phyloP scores from a whole-genome alignment of 176 grass and related monocot genomes.

The Oryza officinalis region DNA sequence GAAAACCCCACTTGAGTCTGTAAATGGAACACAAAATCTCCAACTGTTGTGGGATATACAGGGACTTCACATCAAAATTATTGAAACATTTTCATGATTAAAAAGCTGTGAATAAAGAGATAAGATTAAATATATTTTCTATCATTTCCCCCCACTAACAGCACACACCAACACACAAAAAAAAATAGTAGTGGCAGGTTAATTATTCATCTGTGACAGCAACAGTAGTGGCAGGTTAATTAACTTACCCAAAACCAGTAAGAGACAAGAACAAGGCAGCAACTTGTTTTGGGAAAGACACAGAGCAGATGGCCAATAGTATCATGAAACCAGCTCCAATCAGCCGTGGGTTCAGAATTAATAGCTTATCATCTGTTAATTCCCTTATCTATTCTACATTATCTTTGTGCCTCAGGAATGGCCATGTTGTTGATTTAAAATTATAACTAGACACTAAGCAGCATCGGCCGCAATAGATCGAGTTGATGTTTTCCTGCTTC shows the following conservation, averaged over 20 bases:
- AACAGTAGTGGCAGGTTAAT: not conserved
- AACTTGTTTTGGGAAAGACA: constrained; percentile 9
- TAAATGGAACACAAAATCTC: constrained; percentile 1
- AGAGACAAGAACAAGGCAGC: constrained; percentile 20
- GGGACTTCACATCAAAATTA: constrained; percentile 4
- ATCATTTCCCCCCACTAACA: not conserved
- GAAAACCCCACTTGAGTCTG: not conserved
- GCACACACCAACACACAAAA: not conserved
- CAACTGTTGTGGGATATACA: not conserved
- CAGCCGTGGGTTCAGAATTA: constrained; percentile 13
- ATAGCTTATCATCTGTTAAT: constrained; percentile 18
- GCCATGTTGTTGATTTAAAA: not conserved
- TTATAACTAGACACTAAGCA: not conserved
- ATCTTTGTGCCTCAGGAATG: constrained; percentile 3
- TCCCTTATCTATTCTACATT: constrained; percentile 25
- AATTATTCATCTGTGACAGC: constrained; percentile 15
- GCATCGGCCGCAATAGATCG: not conserved
- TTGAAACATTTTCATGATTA: not conserved
- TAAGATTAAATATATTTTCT: constrained; percentile 4
- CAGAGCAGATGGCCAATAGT: not conserved
- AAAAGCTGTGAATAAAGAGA: not conserved
- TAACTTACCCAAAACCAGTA: constrained; percentile 10
- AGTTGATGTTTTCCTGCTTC: not conserved
- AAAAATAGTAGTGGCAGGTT: not conserved
- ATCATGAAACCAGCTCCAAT: constrained; percentile 7